phyloP scores from a whole-genome alignment of 2,329 filamentous ascomycete species.

The Pestalotiopsis sp. region DNA sequence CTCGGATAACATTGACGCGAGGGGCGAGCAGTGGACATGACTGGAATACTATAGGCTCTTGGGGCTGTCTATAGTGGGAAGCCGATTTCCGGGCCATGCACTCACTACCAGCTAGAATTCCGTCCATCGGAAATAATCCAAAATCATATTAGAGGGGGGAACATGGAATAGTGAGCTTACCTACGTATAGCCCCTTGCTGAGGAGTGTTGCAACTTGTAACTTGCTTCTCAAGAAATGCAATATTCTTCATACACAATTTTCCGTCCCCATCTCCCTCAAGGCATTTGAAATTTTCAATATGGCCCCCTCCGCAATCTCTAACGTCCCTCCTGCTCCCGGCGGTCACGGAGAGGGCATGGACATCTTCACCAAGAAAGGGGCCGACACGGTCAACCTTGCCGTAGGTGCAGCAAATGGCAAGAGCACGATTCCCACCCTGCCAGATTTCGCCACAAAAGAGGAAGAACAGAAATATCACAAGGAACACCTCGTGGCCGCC shows the following conservation, averaged over 20 bases:
- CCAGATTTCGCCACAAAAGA: conserved; percentile 1
- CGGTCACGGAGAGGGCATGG: background rate
- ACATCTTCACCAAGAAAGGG: background rate
- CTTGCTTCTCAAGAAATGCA: background rate
- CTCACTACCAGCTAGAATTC: background rate
- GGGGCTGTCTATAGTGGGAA: background rate
- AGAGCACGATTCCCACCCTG: background rate
- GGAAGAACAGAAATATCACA: conserved; percentile 14
- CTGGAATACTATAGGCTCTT: background rate
- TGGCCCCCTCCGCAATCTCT: background rate
- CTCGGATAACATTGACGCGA: background rate
- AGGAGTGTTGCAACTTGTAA: too few relatives aligned
- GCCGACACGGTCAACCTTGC: background rate
- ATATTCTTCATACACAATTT: background rate
- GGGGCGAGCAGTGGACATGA: background rate
- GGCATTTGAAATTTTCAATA: background rate
- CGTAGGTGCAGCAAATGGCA: background rate
- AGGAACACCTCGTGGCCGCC: conserved; percentile 54
- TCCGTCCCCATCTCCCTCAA: background rate
- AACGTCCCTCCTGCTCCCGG: background rate
- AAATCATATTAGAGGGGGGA: background rate
- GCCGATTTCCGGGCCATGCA: background rate
- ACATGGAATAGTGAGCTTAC: background rate
- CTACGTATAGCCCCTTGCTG: too few relatives aligned
- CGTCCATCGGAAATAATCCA: background rate